Base-by-base conservation (phyloP, 805 yeast species). In the Pichia eremophila region DNA sequence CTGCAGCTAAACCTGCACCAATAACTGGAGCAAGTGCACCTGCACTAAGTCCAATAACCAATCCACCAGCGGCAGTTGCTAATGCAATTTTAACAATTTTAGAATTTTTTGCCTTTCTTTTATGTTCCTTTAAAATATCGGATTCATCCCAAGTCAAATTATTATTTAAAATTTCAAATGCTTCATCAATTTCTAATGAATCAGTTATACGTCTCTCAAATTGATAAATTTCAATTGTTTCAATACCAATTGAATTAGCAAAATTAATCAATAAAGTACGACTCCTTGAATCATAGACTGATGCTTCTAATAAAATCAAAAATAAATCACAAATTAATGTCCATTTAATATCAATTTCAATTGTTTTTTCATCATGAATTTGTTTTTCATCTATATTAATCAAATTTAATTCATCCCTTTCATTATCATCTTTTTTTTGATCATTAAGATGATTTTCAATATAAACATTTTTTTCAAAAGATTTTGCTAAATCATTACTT, bases 1-100 rank as follows among this genome's bases (percentile, higher is more conserved):
- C 99, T 4, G 98, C 98, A 2, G 98, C 99, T 29, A 93, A 61
- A 58, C 99, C 99, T 2, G 98, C 98, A 44, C 98, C 98, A 58
- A 93, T 95, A 3, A 95, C 95, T 0, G 99, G 99, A 0, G 99
- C 99, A 41, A 93, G 68, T 40, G 93, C 66, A 8, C 99, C 99
- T 9, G 96, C 98, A 51, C 96, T 87, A 18, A 93, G 70, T 2
- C 99, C 99, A 49, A 93, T 77, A 2, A 93, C 95, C 22, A 93
- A 69, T 1, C 96, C 90, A 2, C 99, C 99, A 29, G 98, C 98
- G 15, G 90, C 74, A 8, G 98, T 93, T 0, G 99, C 99, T 43
- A 93, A 68, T 0, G 98, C 99, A 52, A 93, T 85, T 58, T 86
- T 89, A 45, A 88, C 83, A 62, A 87, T 69, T 59, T 90, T 82